Evolutionary conservation across 768 basidiomycete genomes (phyloP).

Genomic region (Amanita pseudoporphyria): DNA sequence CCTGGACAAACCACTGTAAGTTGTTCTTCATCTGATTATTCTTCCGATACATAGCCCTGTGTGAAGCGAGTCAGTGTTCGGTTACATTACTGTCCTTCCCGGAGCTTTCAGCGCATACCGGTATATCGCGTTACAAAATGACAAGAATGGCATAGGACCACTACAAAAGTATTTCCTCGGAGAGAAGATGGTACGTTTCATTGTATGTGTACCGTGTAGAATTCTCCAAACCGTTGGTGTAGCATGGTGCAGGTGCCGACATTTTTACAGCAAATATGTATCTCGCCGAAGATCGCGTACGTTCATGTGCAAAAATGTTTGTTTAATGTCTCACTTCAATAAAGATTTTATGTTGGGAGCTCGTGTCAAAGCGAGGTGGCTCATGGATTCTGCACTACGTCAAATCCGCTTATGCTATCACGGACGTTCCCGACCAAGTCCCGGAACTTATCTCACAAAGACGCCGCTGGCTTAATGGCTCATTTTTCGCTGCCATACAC

Average conservation of each 20-base stretch:
- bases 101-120: slow-evolving; percentile 90
- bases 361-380: slow-evolving; percentile 87
- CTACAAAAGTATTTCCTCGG: slow-evolving; percentile 95
- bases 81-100: slow-evolving; percentile 90
- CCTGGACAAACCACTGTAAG: slow-evolving; percentile 74
- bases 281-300: slow-evolving; percentile 77
- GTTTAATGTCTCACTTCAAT: background rate
- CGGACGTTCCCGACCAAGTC: slow-evolving; percentile 90
- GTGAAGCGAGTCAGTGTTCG: slow-evolving; percentile 68
- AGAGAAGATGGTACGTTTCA: slow-evolving; percentile 70
- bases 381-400: slow-evolving; percentile 95
- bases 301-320: slow-evolving; percentile 11
- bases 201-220: slow-evolving; percentile 2
- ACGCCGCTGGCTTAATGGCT: slow-evolving; percentile 94
- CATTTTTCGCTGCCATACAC: slow-evolving; percentile 96
- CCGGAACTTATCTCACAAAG: slow-evolving; percentile 94
- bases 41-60: background rate
- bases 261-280: slow-evolving; percentile 98
- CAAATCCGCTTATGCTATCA: slow-evolving; percentile 87
- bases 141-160: slow-evolving; percentile 73
- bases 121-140: slow-evolving; percentile 89
- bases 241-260: slow-evolving; percentile 78
- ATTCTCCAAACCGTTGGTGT: background rate
- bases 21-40: slow-evolving; percentile 10
- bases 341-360: slow-evolving; percentile 92